phyloP scores from a whole-genome alignment of 495 filamentous ascomycete species.

The Annulohypoxylon bovei region DNA sequence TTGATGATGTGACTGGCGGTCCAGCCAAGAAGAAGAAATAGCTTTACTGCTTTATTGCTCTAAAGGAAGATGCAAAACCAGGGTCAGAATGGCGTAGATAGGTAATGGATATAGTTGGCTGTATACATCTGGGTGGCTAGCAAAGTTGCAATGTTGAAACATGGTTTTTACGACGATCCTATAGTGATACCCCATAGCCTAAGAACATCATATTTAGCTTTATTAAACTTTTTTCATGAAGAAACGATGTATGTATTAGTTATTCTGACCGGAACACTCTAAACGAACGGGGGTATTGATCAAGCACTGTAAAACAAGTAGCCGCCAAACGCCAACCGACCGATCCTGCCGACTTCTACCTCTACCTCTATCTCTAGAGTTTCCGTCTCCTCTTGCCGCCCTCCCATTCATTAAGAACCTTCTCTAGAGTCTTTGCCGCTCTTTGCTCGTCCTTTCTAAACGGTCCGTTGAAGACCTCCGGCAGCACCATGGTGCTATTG shows the following conservation, averaged over 20 bases:
- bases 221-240: slow-evolving; percentile 5
- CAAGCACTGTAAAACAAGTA: slow-evolving; percentile 21
- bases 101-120: too few species aligned
- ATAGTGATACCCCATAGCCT: slow-evolving; percentile 20
- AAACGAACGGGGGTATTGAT: slow-evolving; percentile 43
- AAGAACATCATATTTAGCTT: background rate
- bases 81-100: too few species aligned
- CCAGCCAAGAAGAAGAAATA: background rate
- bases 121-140: background rate
- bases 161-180: background rate
- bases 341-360: background rate
- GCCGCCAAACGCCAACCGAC: slow-evolving; percentile 34
- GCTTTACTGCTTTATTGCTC: background rate
- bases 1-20: slow-evolving; percentile 47
- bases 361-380: slow-evolving; percentile 14
- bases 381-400: slow-evolving; percentile 50
- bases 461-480: slow-evolving; percentile 65
- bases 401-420: slow-evolving; percentile 55
- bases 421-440: slow-evolving; percentile 62
- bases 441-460: slow-evolving; percentile 67
- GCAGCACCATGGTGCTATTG: slow-evolving; percentile 69
- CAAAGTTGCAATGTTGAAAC: background rate
- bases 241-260: background rate
- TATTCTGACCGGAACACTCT: slow-evolving; percentile 10
- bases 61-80: background rate